Base-by-base conservation (phyloP, 192 early-diverging fungal species). In the Kickxella alabastrina region DNA sequence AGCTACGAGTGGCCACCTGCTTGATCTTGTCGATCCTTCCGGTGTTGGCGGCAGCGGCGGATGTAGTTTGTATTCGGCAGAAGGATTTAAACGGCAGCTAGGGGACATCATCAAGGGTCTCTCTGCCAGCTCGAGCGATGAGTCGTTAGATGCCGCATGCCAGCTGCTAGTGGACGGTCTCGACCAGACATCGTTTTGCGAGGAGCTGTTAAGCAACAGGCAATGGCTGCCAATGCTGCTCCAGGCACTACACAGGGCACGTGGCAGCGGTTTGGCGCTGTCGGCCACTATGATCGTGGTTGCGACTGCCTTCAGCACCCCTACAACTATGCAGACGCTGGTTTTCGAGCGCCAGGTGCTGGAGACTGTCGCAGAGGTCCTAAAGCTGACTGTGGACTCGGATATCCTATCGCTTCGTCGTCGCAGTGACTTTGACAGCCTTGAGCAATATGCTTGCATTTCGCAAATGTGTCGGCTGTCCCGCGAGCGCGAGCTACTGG, bases 331-430 rank as follows among this genome's bases (percentile, higher is more conserved):
- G 72, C 72, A 75, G 42, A 40, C 44, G 38, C 53, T 68, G 10
- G 57, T 75, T 3, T 68, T 75, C 57, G 72, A 75, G 36, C 61
- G 62, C 8, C 72, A 75, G 41, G 37, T 59, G 1, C 54, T 75
- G 1, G 72, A 75, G 36, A 68, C 36, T 0, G 62, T 68, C 23
- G 72, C 72, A 1, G 72, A 60, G 35, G 47, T 68, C 10, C 57
- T 75, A 5, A 68, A 61, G 17, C 14, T 54, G 2, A 38, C 56
- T 0, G 13, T 34, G 4, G 44, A 36, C 8, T 14, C 43, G 12
- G 72, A 75, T 6, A 39, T 75, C 1, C 25, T 75, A 23, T 23
- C 44, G 8, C 43, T 68, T 15, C 56, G 72, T 6, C 44, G 27
- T 27, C 35, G 27, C 10, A 37, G 41, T 12, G 62, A 56, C 22